phyloP scores from a whole-genome alignment of 1,284 basidiomycete species.

The Meira miltonrushii region DNA sequence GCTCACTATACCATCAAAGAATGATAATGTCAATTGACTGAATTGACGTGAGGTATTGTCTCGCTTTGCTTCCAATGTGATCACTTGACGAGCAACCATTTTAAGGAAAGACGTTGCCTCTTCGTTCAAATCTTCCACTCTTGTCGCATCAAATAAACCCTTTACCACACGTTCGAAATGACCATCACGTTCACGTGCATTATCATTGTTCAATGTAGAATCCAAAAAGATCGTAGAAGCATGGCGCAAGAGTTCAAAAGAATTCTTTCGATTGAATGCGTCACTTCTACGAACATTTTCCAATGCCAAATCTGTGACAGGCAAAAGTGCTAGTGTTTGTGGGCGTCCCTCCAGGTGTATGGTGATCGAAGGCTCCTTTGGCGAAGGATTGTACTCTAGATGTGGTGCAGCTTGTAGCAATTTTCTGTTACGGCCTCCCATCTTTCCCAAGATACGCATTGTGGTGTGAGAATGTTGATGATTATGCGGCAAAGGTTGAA shows the following conservation, averaged over 20 bases:
- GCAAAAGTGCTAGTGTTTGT: conserved; percentile 67
- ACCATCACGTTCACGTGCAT: conserved; percentile 69
- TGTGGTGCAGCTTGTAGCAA: conserved; percentile 71
- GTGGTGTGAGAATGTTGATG: conserved; percentile 91
- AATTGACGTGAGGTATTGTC: conserved; percentile 55
- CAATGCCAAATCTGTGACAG: conserved; percentile 69
- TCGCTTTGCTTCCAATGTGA: conserved; percentile 56
- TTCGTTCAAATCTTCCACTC: conserved; percentile 65
- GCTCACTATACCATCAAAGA: conserved; percentile 45
- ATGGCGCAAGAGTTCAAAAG: conserved; percentile 73
- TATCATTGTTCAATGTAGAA: conserved; percentile 55
- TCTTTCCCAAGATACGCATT: conserved; percentile 91
- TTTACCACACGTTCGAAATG: conserved; percentile 65
- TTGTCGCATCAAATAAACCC: conserved; percentile 72
- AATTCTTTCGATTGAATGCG: conserved; percentile 65
- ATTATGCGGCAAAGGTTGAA: conserved; percentile 84
- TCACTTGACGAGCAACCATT: conserved; percentile 66
- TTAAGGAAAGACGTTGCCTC: conserved; percentile 67
- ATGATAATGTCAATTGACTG: conserved; percentile 57
- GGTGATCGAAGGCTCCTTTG: conserved; percentile 13
- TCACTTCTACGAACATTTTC: conserved; percentile 64
- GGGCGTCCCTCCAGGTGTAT: conserved; percentile 6
- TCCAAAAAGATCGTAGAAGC: conserved; percentile 69
- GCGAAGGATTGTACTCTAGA: conserved; percentile 60
- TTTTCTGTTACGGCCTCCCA: conserved; percentile 88